Evolutionary conservation across 1,139 yeast species (phyloP).

Genomic region (Yamadazyma sp.): DNA sequence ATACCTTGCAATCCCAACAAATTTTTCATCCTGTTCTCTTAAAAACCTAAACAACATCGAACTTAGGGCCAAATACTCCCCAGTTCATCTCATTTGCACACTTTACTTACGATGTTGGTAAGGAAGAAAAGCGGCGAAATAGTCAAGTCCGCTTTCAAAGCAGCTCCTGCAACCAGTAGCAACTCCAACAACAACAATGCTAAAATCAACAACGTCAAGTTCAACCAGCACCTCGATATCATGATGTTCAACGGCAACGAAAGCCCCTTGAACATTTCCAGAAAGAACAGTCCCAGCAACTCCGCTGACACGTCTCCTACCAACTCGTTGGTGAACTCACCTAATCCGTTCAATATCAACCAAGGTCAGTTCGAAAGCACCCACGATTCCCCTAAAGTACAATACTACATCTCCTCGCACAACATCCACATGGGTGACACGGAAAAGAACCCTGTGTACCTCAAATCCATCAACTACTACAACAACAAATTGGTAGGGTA

Average conservation of each 20-base stretch:
- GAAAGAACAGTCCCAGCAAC: constrained; percentile 32
- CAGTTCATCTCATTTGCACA: not conserved
- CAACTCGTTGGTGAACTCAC: constrained; percentile 5
- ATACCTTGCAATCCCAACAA: constrained; percentile 1
- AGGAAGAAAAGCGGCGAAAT: constrained; percentile 42
- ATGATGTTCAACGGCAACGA: constrained; percentile 45
- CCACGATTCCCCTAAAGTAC: constrained; percentile 3
- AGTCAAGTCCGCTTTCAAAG: constrained; percentile 39
- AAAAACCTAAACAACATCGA: no score
- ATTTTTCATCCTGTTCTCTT: not conserved
- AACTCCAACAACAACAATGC: no score
- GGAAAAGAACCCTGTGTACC: constrained; percentile 7
- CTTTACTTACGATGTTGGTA: constrained; percentile 15
- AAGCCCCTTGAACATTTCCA: constrained; percentile 39
- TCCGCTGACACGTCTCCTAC: constrained; percentile 18
- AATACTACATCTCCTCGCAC: constrained; percentile 10
- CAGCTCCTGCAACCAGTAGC: constrained; percentile 1
- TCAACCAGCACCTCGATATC: constrained; percentile 18
- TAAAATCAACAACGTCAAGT: constrained; percentile 12
- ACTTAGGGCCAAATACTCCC: no score
- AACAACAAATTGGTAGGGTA: constrained; percentile 26
- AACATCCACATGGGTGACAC: constrained; percentile 11
- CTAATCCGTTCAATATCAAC: constrained; percentile 8
- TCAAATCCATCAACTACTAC: constrained; percentile 14
- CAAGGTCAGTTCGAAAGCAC: not conserved